These are phyloP conservation scores for Phialocephala sp. DNA, from an alignment of 2,329 filamentous ascomycete species.

Conservation along the genomic window DNA sequence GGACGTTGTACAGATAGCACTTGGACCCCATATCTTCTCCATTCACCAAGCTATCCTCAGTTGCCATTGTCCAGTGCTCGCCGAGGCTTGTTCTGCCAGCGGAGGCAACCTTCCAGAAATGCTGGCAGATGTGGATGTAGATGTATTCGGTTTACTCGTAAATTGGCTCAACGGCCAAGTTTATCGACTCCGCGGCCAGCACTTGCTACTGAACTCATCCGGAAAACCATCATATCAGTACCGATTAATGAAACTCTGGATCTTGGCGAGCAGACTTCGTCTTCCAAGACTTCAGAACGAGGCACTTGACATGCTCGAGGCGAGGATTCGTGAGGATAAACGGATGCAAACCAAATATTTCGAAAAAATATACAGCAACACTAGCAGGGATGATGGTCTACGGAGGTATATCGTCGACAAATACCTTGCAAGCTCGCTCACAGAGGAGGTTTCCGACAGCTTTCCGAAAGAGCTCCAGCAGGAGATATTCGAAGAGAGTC, in stretches of 20 bases:
- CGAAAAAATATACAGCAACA: constrained; percentile 7
- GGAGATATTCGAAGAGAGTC: background rate
- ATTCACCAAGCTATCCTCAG: constrained; percentile 7
- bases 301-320: constrained; percentile 17
- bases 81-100: background rate
- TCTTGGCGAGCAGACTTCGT: constrained; percentile 7
- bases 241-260: constrained; percentile 13
- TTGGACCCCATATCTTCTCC: background rate
- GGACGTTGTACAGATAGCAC: background rate
- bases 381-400: background rate
- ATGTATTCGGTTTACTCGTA: constrained; percentile 7
- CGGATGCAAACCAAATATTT: constrained; percentile 9
- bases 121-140: background rate
- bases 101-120: background rate
- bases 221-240: constrained; percentile 13
- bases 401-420: constrained; percentile 9
- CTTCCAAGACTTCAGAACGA: constrained; percentile 17
- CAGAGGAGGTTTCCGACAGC: background rate
- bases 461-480: constrained; percentile 7
- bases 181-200: background rate
- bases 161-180: constrained; percentile 10
- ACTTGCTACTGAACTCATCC: background rate
- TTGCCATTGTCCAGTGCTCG: constrained; percentile 14
- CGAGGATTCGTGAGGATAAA: background rate
- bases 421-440: background rate